Evolutionary conservation across 129 eudicot genomes (phyloP).

Genomic region (Escallonia herrerae): DNA sequence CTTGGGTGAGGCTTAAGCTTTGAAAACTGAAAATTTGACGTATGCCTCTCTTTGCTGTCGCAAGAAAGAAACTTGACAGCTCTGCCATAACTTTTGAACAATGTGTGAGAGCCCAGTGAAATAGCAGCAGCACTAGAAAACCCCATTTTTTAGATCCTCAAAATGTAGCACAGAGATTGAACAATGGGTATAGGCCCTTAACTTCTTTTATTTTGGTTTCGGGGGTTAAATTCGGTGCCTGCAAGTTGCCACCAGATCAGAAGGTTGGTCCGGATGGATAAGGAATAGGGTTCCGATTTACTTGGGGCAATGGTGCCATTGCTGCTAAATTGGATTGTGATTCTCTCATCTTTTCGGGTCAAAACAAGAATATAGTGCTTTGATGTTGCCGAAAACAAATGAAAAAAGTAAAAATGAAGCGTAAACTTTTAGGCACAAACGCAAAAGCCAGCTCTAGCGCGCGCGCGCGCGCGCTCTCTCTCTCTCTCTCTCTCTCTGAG

Average conservation of each 20-base stretch:
- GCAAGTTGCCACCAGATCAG: neutral
- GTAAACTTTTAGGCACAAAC: too few relatives aligned
- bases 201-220: too few relatives aligned
- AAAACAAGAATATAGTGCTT: too few relatives aligned
- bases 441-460: too few relatives aligned
- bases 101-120: conserved; percentile 13
- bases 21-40: conserved; percentile 6
- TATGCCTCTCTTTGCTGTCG: conserved; percentile 9
- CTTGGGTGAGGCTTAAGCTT: conserved; percentile 14
- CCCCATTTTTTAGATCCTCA: conserved; percentile 21
- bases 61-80: conserved; percentile 14
- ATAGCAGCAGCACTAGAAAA: conserved; percentile 10
- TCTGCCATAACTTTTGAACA: conserved; percentile 9
- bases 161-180: neutral
- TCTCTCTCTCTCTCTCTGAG: too few relatives aligned
- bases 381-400: too few relatives aligned
- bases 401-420: too few relatives aligned
- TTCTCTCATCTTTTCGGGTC: neutral
- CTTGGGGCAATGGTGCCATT: neutral
- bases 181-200: too few relatives aligned
- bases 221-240: neutral
- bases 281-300: conserved; percentile 2
- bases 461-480: too few relatives aligned
- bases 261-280: too few relatives aligned
- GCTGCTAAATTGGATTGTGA: neutral